A percentile compares a stretch with the other conserved stretches of the same genome.
Evolutionary conservation across 108 stramenopile species (phyloP).

Genomic region (Epipyxis sp.): DNA sequence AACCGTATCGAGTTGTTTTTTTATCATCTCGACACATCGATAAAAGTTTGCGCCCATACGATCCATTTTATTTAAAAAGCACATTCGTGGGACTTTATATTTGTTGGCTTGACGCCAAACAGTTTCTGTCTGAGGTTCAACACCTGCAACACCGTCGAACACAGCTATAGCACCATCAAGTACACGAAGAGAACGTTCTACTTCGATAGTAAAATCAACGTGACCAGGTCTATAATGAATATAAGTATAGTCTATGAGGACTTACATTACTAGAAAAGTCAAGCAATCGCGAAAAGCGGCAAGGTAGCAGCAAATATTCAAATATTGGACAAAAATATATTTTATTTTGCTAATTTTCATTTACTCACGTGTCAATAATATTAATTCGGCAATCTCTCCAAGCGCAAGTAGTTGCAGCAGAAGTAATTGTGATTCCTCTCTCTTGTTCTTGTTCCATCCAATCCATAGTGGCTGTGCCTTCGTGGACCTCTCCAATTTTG

Average conservation of each 20-base stretch:
- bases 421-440: conserved; percentile 97
- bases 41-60: conserved; percentile 85
- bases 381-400: conserved; percentile 94
- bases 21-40: conserved; percentile 67
- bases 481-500: conserved; percentile 59
- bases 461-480: conserved; percentile 55
- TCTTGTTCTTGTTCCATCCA: conserved; percentile 65
- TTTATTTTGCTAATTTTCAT: too few relatives aligned
- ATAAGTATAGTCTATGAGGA: too few relatives aligned
- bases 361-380: conserved; percentile 88
- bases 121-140: conserved; percentile 96
- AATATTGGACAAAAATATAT: too few relatives aligned
- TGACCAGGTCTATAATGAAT: conserved; percentile 79
- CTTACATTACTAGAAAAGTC: too few relatives aligned
- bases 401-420: conserved; percentile 83
- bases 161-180: conserved; percentile 94
- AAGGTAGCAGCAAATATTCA: too few relatives aligned
- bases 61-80: conserved; percentile 97
- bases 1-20: conserved; percentile 60
- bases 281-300: too few relatives aligned
- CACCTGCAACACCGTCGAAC: conserved; percentile 95
- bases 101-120: conserved; percentile 83
- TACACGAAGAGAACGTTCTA: conserved; percentile 88
- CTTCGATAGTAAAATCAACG: conserved; percentile 96
- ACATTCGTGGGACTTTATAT: conserved; percentile 86